Percentiles rank a stretch among this genome's conserved stretches.
Conservation (phyloP, 2,329 filamentous ascomycete species). For the Graphilbum ipis-grandicollis region DNA sequence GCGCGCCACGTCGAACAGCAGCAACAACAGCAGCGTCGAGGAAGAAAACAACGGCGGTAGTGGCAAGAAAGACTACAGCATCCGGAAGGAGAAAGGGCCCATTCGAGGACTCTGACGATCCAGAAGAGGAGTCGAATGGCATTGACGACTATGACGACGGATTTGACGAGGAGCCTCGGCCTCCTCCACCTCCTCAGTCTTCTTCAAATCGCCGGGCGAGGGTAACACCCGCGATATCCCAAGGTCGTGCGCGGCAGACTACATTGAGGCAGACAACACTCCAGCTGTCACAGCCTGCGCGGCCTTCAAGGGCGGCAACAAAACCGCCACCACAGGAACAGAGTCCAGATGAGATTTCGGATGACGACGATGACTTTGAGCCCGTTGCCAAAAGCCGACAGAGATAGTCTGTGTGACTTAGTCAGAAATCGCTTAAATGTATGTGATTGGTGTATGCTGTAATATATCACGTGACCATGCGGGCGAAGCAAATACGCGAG, state of each 20-base stretch:
- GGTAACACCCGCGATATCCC: too few relatives aligned
- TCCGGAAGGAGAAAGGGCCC: slow-evolving; percentile 26
- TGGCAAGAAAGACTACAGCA: slow-evolving; percentile 23
- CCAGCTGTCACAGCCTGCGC: slow-evolving; percentile 4
- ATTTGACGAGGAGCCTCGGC: slow-evolving; percentile 14
- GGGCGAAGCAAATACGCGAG: too few relatives aligned
- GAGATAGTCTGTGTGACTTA: neutral
- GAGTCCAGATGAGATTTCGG: slow-evolving; percentile 10
- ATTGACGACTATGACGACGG: slow-evolving; percentile 34
- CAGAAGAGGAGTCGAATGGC: slow-evolving; percentile 28
- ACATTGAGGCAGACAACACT: slow-evolving; percentile 8
- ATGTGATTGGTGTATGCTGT: neutral
- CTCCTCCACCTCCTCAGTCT: too few relatives aligned
- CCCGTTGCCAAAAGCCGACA: slow-evolving; percentile 4
- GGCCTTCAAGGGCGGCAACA: neutral
- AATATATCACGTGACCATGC: too few relatives aligned
- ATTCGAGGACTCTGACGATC: slow-evolving; percentile 20
- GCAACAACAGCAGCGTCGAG: slow-evolving; percentile 13
- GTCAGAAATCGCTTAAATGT: too few relatives aligned
- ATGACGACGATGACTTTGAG: slow-evolving; percentile 10
- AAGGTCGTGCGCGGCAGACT: too few relatives aligned
- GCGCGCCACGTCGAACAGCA: slow-evolving; percentile 17
- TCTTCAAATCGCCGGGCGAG: too few relatives aligned
- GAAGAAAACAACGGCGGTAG: slow-evolving; percentile 13
- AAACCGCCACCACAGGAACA: slow-evolving; percentile 1